A percentile compares a stretch with the other conserved stretches of the same genome.
These are phyloP conservation scores for Penicillium lividum DNA, from an alignment of 495 filamentous ascomycete species.

Conservation along the genomic window DNA sequence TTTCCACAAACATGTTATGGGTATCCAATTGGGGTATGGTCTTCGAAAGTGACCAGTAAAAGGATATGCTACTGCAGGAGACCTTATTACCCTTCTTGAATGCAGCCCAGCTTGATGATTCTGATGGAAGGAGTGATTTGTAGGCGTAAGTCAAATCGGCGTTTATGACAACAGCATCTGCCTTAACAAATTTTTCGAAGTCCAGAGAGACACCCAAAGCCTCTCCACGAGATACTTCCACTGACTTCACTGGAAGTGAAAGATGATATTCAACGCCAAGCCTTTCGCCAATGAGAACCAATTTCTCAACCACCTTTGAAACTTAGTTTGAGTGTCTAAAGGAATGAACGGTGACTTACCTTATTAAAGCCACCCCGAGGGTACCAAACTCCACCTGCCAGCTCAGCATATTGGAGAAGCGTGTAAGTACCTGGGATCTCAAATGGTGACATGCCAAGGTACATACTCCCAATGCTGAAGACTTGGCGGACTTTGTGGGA, in stretches of 20 bases:
- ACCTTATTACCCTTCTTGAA: background rate
- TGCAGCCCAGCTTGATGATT: slow-evolving; percentile 27
- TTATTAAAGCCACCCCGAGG: slow-evolving; percentile 64
- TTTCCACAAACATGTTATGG: slow-evolving; percentile 76
- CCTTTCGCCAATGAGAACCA: slow-evolving; percentile 56
- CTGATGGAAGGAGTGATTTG: slow-evolving; percentile 58
- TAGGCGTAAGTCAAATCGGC: slow-evolving; percentile 72
- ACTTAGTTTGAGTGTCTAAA: background rate
- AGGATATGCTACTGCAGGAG: slow-evolving; percentile 70
- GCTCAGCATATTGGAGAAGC: slow-evolving; percentile 70
- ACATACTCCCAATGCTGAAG: slow-evolving; percentile 76
- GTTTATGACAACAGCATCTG: slow-evolving; percentile 66
- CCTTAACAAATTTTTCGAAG: slow-evolving; percentile 34
- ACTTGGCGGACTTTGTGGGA: slow-evolving; percentile 65
- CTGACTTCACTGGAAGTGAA: background rate
- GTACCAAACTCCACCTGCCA: slow-evolving; percentile 74
- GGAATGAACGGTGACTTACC: slow-evolving; percentile 3
- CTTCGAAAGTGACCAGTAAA: slow-evolving; percentile 68
- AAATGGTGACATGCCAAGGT: slow-evolving; percentile 74
- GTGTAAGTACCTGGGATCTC: slow-evolving; percentile 72
- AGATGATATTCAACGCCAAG: slow-evolving; percentile 56
- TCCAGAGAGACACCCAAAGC: background rate
- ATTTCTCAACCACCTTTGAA: slow-evolving; percentile 50
- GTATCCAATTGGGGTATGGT: slow-evolving; percentile 57
- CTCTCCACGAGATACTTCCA: background rate